Conservation (phyloP, 2,329 filamentous ascomycete genomes). For the Chrysoporthe deuterocubensis region DNA sequence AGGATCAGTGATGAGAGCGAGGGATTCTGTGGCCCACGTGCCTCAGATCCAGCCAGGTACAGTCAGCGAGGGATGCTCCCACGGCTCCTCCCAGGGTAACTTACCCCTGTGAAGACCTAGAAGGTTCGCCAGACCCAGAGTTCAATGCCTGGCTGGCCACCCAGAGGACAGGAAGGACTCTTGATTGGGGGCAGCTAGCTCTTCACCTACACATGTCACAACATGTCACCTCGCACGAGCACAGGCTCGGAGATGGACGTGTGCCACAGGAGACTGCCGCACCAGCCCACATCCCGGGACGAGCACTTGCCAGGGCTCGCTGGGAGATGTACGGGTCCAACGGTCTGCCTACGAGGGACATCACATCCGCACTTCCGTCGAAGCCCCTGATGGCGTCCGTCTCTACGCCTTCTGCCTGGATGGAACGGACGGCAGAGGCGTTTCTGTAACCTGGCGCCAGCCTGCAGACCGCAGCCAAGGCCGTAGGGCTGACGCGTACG, state of each 20-base stretch:
- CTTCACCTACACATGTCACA: no score
- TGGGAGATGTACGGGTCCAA: neutral
- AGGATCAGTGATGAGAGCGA: neutral
- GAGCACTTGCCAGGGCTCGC: neutral
- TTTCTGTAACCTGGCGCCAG: neutral
- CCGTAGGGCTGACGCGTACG: conserved; percentile 1
- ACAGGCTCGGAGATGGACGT: no score
- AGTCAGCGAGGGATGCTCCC: neutral
- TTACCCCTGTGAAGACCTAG: no score
- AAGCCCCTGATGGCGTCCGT: neutral
- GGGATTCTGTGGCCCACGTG: neutral
- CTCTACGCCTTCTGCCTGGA: neutral
- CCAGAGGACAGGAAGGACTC: no score
- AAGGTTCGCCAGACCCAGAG: no score
- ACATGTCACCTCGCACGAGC: no score
- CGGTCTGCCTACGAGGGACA: neutral
- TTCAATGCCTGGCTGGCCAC: no score
- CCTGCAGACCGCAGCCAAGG: neutral
- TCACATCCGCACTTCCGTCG: neutral
- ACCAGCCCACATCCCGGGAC: no score
- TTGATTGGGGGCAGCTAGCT: no score
- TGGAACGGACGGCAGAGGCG: neutral
- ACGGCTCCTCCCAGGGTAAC: neutral
- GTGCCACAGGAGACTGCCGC: no score
- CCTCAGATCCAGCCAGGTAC: neutral